phyloP scores from a whole-genome alignment of 768 basidiomycete species.

The Lentinula aciculospora region DNA sequence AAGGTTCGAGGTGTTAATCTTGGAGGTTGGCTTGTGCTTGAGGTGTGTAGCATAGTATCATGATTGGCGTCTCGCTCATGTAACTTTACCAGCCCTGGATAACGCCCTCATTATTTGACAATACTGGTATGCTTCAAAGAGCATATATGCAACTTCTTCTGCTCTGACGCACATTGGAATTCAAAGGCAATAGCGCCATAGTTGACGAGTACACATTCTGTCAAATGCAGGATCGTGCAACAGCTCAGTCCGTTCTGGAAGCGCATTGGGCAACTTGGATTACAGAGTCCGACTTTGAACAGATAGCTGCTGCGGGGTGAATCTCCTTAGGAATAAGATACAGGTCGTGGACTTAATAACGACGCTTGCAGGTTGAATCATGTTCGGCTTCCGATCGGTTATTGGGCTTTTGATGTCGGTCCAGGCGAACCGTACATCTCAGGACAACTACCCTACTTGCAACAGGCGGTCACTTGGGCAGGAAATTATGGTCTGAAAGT shows the following conservation, averaged over 20 bases:
- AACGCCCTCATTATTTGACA: constrained; percentile 69
- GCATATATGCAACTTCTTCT: background rate
- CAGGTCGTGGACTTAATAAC: constrained; percentile 5
- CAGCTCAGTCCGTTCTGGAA: constrained; percentile 45
- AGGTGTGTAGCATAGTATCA: constrained; percentile 22
- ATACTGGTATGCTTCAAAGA: constrained; percentile 34
- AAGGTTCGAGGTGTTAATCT: constrained; percentile 83
- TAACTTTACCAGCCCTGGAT: constrained; percentile 59
- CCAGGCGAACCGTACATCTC: constrained; percentile 74
- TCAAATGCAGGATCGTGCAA: constrained; percentile 45
- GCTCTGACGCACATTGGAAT: constrained; percentile 1
- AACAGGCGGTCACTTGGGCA: constrained; percentile 69
- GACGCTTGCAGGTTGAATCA: constrained; percentile 60
- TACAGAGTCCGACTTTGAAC: constrained; percentile 71
- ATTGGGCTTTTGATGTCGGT: constrained; percentile 83
- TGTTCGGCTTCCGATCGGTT: constrained; percentile 73
- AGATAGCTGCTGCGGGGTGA: constrained; percentile 72
- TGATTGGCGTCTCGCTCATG: constrained; percentile 9
- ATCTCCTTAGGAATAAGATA: constrained; percentile 9
- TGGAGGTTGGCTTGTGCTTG: constrained; percentile 51
- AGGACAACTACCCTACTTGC: constrained; percentile 71
- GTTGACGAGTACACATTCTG: constrained; percentile 81
- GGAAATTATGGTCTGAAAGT: constrained; percentile 66
- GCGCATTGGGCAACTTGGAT: constrained; percentile 84
- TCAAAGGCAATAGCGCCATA: constrained; percentile 37